Evolutionary conservation across 805 yeast species (phyloP).

Genomic region (Debaryomyces prosopidis): DNA sequence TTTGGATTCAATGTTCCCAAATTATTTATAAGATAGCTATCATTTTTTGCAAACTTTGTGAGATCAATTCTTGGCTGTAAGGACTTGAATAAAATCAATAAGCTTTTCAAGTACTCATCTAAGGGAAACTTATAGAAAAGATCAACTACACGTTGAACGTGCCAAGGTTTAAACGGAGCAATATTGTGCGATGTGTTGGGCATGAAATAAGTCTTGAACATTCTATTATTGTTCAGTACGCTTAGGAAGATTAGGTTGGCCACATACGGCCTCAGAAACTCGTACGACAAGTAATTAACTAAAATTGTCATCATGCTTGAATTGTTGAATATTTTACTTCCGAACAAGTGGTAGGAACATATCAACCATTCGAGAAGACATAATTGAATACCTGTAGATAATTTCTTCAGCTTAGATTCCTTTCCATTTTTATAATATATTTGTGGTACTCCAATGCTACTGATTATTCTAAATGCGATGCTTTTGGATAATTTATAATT

Average conservation of each 20-base stretch:
- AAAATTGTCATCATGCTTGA: conserved; percentile 17
- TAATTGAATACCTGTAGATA: conserved; percentile 16
- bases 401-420: conserved; percentile 11
- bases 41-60: conserved; percentile 6
- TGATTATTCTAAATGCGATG: conserved; percentile 9
- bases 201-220: conserved; percentile 10
- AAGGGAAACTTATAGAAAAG: conserved; percentile 29
- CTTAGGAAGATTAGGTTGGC: conserved; percentile 20
- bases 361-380: conserved; percentile 23
- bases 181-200: conserved; percentile 6
- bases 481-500: conserved; percentile 1
- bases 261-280: conserved; percentile 22
- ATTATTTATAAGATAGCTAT: conserved; percentile 8
- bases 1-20: conserved; percentile 20
- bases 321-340: conserved; percentile 7
- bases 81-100: conserved; percentile 21
- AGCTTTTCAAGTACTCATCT: conserved; percentile 24
- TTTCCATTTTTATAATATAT: conserved; percentile 14
- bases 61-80: conserved; percentile 19
- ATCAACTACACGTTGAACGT: conserved; percentile 27
- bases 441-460: conserved; percentile 15
- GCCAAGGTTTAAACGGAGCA: conserved; percentile 25
- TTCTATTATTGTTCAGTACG: conserved; percentile 12
- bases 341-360: conserved; percentile 17
- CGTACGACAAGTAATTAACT: conserved; percentile 21